phyloP scores from a whole-genome alignment of 805 yeast species.

The Saccharomycopsis fibuligera region DNA sequence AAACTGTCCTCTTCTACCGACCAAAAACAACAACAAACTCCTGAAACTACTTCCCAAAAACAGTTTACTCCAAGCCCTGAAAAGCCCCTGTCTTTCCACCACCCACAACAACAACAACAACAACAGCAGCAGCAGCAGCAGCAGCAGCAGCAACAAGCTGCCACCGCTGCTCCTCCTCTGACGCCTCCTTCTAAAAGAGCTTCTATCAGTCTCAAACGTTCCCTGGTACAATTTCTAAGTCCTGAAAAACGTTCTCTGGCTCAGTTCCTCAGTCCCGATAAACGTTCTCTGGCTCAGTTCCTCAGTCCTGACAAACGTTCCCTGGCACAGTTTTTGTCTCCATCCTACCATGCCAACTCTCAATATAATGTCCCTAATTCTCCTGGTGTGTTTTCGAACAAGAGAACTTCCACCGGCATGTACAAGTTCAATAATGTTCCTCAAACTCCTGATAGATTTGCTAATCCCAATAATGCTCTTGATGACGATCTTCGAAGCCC shows the following conservation, averaged over 20 bases:
- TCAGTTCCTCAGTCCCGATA: slow-evolving; percentile 12
- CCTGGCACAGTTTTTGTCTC: not conserved
- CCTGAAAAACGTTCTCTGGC: slow-evolving; percentile 12
- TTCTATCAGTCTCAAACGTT: not conserved
- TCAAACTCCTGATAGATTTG: slow-evolving; percentile 15
- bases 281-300: slow-evolving; percentile 7
- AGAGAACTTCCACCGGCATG: slow-evolving; percentile 6
- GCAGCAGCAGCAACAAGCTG: not conserved
- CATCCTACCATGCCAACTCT: not conserved
- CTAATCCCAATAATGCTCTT: not conserved
- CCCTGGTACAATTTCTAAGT: slow-evolving; percentile 10
- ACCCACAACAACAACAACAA: no score
- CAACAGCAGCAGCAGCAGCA: not conserved
- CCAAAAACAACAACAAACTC: not conserved
- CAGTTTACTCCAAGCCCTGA: no score
- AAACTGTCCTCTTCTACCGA: no score
- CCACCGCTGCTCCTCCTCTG: slow-evolving; percentile 9
- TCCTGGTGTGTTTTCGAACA: slow-evolving; percentile 9
- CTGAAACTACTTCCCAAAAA: not conserved
- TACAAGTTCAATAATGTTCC: slow-evolving; percentile 10
- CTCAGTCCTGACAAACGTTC: slow-evolving; percentile 12
- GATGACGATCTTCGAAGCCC: not conserved
- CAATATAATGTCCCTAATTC: slow-evolving; percentile 4
- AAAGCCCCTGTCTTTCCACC: no score
- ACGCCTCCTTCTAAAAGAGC: slow-evolving; percentile 15